These are phyloP conservation scores for Penicillium sp. DNA, from an alignment of 2,329 filamentous ascomycete genomes.

Conservation along the genomic window DNA sequence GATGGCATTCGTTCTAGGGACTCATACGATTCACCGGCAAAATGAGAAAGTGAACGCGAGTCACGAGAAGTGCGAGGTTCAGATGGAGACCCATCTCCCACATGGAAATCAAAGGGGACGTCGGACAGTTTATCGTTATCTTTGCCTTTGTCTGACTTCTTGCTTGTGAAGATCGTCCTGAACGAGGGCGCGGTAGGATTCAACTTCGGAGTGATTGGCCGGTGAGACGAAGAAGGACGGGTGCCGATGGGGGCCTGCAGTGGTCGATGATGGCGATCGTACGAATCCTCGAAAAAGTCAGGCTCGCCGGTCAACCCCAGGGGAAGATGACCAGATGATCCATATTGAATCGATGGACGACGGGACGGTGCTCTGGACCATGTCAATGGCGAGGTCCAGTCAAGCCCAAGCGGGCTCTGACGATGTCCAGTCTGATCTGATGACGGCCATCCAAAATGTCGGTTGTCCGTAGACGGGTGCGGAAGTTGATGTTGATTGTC, in stretches of 20 bases:
- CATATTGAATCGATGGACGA: constrained; percentile 71
- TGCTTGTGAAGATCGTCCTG: constrained; percentile 60
- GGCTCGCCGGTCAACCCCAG: constrained; percentile 50
- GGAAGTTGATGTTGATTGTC: constrained; percentile 55
- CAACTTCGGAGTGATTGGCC: constrained; percentile 55
- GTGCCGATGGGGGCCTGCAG: constrained; percentile 71
- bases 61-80: constrained; percentile 43
- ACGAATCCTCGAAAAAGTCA: constrained; percentile 45
- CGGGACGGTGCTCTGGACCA: constrained; percentile 76
- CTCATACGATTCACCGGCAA: constrained; percentile 45
- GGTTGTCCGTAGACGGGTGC: constrained; percentile 71
- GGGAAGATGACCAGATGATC: constrained; percentile 60
- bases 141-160: constrained; percentile 39
- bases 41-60: constrained; percentile 41
- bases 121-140: constrained; percentile 31
- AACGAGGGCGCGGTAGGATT: constrained; percentile 90
- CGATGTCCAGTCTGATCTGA: constrained; percentile 51
- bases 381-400: constrained; percentile 50
- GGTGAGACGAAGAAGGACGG: constrained; percentile 56
- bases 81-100: constrained; percentile 40
- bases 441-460: constrained; percentile 63
- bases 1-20: constrained; percentile 45
- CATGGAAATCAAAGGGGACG: constrained; percentile 27
- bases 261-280: constrained; percentile 46
- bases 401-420: constrained; percentile 47